These are phyloP conservation scores for Penicillium egyptiacum DNA, from an alignment of 495 filamentous ascomycete genomes.

Conservation along the genomic window DNA sequence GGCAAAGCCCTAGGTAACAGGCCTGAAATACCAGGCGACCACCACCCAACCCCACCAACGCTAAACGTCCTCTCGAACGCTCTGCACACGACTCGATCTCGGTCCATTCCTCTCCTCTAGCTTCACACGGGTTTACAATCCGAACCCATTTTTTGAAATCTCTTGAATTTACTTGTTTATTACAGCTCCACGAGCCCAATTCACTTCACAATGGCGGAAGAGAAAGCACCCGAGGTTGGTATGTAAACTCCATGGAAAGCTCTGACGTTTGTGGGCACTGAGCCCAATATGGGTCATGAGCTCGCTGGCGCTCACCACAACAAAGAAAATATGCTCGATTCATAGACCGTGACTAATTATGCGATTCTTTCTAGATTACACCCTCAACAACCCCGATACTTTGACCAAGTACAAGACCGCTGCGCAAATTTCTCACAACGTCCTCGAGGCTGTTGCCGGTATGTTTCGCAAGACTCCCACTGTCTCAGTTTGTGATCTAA, in stretches of 20 bases:
- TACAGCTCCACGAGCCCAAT: conserved; percentile 28
- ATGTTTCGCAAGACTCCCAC: conserved; percentile 20
- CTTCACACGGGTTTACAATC: conserved; percentile 28
- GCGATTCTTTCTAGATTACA: conserved; percentile 67
- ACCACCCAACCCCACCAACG: conserved; percentile 23
- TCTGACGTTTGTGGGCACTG: conserved; percentile 44
- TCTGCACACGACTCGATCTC: conserved; percentile 40
- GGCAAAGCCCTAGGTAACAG: conserved; percentile 26
- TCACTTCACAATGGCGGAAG: conserved; percentile 46
- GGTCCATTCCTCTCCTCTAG: conserved; percentile 28
- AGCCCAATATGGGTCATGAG: conserved; percentile 15
- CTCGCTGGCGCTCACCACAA: conserved; percentile 12
- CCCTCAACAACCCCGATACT: conserved; percentile 93
- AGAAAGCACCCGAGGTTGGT: conserved; percentile 47
- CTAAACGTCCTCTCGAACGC: conserved; percentile 24
- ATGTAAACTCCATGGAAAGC: conserved; percentile 41
- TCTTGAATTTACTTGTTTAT: conserved; percentile 21
- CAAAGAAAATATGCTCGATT: background rate
- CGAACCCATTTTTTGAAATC: conserved; percentile 17
- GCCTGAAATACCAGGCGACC: conserved; percentile 15
- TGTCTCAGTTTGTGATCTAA: conserved; percentile 23
- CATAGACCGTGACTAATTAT: background rate
- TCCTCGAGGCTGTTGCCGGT: conserved; percentile 80
- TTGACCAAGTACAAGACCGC: conserved; percentile 99
- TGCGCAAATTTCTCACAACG: conserved; percentile 90